These are phyloP conservation scores for Boletellus ananiceps DNA, from an alignment of 768 basidiomycete genomes.

Conservation along the genomic window DNA sequence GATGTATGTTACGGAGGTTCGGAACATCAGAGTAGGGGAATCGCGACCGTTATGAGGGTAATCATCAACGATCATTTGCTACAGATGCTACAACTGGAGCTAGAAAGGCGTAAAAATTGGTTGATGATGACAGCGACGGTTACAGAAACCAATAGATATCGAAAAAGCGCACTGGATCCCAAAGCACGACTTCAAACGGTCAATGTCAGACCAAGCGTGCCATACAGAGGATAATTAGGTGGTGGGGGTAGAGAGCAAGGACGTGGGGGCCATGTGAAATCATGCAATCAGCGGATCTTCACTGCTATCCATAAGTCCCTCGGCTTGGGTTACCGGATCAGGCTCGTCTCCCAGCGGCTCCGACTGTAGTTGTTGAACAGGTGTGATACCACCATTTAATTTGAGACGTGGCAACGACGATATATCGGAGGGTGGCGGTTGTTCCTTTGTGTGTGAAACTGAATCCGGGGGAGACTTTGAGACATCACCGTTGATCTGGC, in stretches of 20 bases:
- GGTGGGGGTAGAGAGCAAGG: background rate
- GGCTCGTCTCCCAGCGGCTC: slow-evolving; percentile 52
- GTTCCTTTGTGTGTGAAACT: slow-evolving; percentile 17
- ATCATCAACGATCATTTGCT: slow-evolving; percentile 33
- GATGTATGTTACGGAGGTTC: slow-evolving; percentile 34
- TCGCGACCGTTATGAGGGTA: slow-evolving; percentile 32
- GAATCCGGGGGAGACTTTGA: slow-evolving; percentile 27
- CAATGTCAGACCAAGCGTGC: slow-evolving; percentile 7
- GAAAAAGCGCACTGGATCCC: slow-evolving; percentile 22
- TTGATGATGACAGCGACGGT: slow-evolving; percentile 25
- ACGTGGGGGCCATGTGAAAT: slow-evolving; percentile 4
- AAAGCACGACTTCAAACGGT: slow-evolving; percentile 14
- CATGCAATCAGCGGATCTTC: slow-evolving; percentile 52
- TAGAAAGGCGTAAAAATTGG: slow-evolving; percentile 17
- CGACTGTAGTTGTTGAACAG: slow-evolving; percentile 47
- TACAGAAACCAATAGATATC: slow-evolving; percentile 32
- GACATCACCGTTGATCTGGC: slow-evolving; percentile 31
- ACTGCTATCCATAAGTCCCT: slow-evolving; percentile 62
- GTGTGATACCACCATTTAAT: slow-evolving; percentile 44
- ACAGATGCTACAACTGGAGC: slow-evolving; percentile 30
- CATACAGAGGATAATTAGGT: slow-evolving; percentile 7
- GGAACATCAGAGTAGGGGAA: slow-evolving; percentile 25
- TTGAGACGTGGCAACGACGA: slow-evolving; percentile 43
- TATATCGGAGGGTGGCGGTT: slow-evolving; percentile 37
- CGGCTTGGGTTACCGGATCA: slow-evolving; percentile 49